Evolutionary conservation across 2,329 filamentous ascomycete species (phyloP).

Genomic region (Colletotrichum chrysophilum): DNA sequence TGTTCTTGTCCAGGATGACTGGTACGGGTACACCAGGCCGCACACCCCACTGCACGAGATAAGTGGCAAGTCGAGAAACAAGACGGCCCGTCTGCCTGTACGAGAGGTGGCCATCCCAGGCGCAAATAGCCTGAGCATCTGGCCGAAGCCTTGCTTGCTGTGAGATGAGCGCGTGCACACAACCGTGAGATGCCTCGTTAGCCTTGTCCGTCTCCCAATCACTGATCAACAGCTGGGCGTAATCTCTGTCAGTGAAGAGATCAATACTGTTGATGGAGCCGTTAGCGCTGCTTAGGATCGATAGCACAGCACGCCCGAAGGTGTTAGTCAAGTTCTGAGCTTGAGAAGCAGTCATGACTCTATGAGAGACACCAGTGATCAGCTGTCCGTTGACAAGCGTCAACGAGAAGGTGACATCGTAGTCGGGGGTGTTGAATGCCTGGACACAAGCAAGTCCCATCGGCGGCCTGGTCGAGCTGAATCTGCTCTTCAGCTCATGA

Average conservation of each 20-base stretch:
- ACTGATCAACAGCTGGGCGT: conserved; percentile 58
- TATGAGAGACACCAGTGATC: conserved; percentile 48
- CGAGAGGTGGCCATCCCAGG: conserved; percentile 50
- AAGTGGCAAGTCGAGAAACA: conserved; percentile 42
- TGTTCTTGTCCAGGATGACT: conserved; percentile 72
- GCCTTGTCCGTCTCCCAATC: conserved; percentile 47
- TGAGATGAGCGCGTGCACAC: conserved; percentile 51
- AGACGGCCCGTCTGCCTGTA: conserved; percentile 44
- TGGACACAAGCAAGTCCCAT: conserved; percentile 38
- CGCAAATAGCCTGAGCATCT: conserved; percentile 44
- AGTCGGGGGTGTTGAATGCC: conserved; percentile 49
- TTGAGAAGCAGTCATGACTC: conserved; percentile 47
- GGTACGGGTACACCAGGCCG: conserved; percentile 63
- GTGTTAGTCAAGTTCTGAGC: conserved; percentile 54
- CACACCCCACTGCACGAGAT: conserved; percentile 57
- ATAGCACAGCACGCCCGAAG: conserved; percentile 56
- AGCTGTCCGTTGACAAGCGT: conserved; percentile 46
- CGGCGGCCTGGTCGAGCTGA: conserved; percentile 28
- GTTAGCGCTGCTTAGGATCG: conserved; percentile 47
- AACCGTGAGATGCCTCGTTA: conserved; percentile 42
- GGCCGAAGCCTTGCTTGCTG: conserved; percentile 43
- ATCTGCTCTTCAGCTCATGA: conserved; percentile 37
- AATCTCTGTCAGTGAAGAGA: conserved; percentile 61
- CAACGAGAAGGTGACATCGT: conserved; percentile 51
- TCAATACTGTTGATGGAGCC: conserved; percentile 50